Base-by-base conservation (phyloP, 164 flowering plant genomes). In the Dillenia turbinata region DNA sequence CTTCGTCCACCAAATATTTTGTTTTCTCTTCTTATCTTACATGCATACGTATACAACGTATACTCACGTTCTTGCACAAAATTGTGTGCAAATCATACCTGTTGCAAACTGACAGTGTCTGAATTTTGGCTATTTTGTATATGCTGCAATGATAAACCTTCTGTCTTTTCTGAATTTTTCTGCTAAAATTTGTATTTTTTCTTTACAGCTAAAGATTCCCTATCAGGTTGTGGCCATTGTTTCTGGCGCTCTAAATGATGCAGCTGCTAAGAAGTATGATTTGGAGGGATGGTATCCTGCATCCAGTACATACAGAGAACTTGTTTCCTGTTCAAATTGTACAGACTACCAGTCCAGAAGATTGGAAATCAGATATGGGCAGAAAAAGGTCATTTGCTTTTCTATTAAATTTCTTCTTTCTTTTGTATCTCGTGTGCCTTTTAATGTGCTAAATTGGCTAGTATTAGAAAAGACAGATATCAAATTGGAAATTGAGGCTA, bases 201-300 rank as follows among this genome's bases (percentile, higher is more conserved):
- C 62, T 26, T 57, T 64, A 51, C 94, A 90, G 98, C 78, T 94
- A 43, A 85, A 85, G 10, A 65, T 94, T 46, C 97, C 96, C 1
- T 89, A 89, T 74, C 98, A 79, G 63, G 69, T 94, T 44, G 97
- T 94, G 26, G 60, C 88, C 10, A 86, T 91, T 66, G 98, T 94
- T 62, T 91, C 97, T 54, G 98, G 98, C 63, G 98, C 97, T 26
- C 71, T 94, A 68, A 94, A 94, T 71, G 96, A 91, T 64, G 95
- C 97, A 48, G 97, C 97, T 57, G 96, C 99, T 3, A 94, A 94
- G 79, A 94, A 91, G 75, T 89, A 83, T 69, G 99, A 91, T 72
- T 77, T 94, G 75, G 99, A 94, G 79, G 96, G 74, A 24, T 89
- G 96, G 96, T 94, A 85, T 65, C 99, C 97, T 66, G 87, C 97